These are phyloP conservation scores for Microstegium vimineum DNA, from an alignment of 176 grass and related monocot genomes.

Conservation along the genomic window DNA sequence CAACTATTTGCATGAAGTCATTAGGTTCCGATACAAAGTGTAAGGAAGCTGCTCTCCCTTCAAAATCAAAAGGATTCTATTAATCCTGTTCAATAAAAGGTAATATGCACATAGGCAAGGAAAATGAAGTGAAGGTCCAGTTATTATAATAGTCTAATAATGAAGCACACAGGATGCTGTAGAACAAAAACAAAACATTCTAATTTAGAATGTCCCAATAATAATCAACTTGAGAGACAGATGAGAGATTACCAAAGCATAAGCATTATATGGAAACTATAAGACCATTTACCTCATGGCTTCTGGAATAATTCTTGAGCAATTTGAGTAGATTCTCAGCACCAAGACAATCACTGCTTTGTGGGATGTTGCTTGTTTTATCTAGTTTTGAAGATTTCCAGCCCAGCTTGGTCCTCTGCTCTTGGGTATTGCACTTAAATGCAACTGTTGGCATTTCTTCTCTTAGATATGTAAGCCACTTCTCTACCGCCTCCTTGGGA, in stretches of 20 bases:
- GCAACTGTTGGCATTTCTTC: conserved; percentile 86
- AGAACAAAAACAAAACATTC: neutral
- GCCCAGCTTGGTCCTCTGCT: conserved; percentile 86
- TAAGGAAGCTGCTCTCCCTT: neutral
- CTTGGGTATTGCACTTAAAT: conserved; percentile 94
- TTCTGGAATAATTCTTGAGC: conserved; percentile 96
- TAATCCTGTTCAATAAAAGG: neutral
- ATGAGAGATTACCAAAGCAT: neutral
- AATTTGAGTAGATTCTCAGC: conserved; percentile 92
- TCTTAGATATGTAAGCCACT: conserved; percentile 87
- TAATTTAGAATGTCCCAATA: no score
- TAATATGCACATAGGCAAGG: neutral
- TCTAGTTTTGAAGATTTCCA: conserved; percentile 85
- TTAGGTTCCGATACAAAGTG: neutral
- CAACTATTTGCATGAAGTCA: neutral
- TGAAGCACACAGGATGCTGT: neutral
- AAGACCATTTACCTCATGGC: conserved; percentile 60
- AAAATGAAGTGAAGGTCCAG: neutral
- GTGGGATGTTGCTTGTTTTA: conserved; percentile 63
- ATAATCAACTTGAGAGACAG: neutral
- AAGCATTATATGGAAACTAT: neutral
- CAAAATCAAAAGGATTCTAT: neutral
- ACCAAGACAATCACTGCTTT: conserved; percentile 92
- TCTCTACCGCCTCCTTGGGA: conserved; percentile 70
- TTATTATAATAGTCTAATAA: neutral